Base-by-base conservation (phyloP, 179 eudicot species). In the Beta lomatogona region DNA sequence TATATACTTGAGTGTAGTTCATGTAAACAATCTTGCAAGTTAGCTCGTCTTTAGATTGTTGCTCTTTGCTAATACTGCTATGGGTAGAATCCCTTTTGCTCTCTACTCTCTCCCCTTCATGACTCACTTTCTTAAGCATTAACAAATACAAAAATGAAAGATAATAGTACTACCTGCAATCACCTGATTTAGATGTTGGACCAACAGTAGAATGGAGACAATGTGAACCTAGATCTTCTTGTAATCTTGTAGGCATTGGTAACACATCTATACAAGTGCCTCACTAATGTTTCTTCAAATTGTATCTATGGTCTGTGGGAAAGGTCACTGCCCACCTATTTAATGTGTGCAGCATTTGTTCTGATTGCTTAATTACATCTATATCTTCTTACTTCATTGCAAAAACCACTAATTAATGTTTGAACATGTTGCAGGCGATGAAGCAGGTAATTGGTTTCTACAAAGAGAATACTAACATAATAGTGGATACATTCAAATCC, bases 371-470 rank as follows among this genome's bases (percentile, higher is more conserved):
- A 4, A 13, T 59, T 71, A 11, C 77, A 71, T 21, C 69, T 55
- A 61, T 59, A 13, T 52, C 72, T 54, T 22, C 25, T 13, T 13
- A 15, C 7, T 68, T 19, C 18, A 58, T 71, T 41, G 22, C 66
- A 10, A 18, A 36, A 81, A 46, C 60, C 12, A 36, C 41, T 11
- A 2, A 2, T 50, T 65, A 12, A 58, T 57, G 44, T 3, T 50
- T 53, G 16, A 53, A 8, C 67, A 76, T 48, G 41, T 5, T 91
- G 86, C 92, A 94, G 99, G 99, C 98, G 25, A 94, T 96, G 97
- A 85, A 84, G 71, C 89, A 91, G 77, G 93, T 90, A 57, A 84
- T 97, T 84, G 98, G 97, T 66, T 94, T 93, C 95, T 96, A 96
- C 83, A 94, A 91, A 80, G 98, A 92, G 76, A 94, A 96, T 71